Conservation (phyloP, 1,284 basidiomycete species). For the Rugosomyces carneus region DNA sequence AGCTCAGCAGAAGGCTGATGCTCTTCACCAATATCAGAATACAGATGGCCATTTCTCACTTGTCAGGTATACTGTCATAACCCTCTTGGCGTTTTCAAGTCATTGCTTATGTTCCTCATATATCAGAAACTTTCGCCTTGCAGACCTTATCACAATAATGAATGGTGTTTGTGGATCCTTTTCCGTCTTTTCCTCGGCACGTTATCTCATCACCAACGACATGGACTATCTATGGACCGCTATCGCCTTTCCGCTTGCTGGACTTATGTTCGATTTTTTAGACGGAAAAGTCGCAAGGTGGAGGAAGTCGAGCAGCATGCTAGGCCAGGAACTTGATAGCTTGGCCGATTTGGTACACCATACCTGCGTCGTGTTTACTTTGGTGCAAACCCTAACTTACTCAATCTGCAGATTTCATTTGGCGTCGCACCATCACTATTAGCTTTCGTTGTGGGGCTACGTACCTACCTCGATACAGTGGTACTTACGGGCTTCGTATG, state of each 20-base stretch:
- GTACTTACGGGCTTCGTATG: constrained; percentile 90
- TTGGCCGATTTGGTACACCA: constrained; percentile 84
- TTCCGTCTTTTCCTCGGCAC: constrained; percentile 90
- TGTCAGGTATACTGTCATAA: constrained; percentile 62
- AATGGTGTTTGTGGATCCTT: constrained; percentile 98
- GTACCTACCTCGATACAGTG: constrained; percentile 85
- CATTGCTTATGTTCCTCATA: constrained; percentile 10
- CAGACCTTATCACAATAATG: constrained; percentile 99
- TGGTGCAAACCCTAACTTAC: constrained; percentile 3
- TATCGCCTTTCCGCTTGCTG: constrained; percentile 83
- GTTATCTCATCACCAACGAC: constrained; percentile 83
- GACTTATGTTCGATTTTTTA: constrained; percentile 97
- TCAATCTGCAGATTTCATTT: constrained; percentile 79
- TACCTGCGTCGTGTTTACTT: no score
- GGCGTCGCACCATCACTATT: constrained; percentile 93
- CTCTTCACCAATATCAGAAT: constrained; percentile 80
- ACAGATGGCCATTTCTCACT: constrained; percentile 93
- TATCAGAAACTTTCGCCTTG: constrained; percentile 91
- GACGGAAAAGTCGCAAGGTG: constrained; percentile 98
- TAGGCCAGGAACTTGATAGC: constrained; percentile 98
- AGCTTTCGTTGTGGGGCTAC: constrained; percentile 88
- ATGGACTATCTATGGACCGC: constrained; percentile 80
- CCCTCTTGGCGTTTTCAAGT: background rate
- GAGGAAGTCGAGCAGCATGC: constrained; percentile 91
- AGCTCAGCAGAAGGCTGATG: constrained; percentile 34